Conservation (phyloP, 768 basidiomycete genomes). For the Xerocomellus amylosporus region DNA sequence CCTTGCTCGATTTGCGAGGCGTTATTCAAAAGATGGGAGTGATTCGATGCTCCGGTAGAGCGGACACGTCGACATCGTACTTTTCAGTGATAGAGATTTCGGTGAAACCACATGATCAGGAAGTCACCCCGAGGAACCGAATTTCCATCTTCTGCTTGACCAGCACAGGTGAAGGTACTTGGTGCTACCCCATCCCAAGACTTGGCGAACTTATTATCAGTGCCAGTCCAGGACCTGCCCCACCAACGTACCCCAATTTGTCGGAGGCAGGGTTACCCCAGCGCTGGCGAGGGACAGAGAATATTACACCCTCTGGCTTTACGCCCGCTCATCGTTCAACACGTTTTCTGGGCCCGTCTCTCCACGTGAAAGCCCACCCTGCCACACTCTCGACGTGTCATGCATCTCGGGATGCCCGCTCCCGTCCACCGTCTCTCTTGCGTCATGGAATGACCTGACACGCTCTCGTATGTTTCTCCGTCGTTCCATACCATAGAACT, state of each 20-base stretch:
- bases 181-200: too few species aligned
- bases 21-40: background rate
- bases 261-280: background rate
- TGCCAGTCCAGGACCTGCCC: background rate
- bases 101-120: background rate
- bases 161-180: background rate
- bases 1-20: background rate
- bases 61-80: background rate
- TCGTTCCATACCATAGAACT: constrained; percentile 51
- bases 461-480: constrained; percentile 49
- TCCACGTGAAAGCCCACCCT: background rate
- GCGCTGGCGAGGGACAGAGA: background rate
- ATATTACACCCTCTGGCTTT: background rate
- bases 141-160: background rate
- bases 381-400: background rate
- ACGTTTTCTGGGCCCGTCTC: background rate
- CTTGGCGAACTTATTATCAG: background rate
- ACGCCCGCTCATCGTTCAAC: background rate
- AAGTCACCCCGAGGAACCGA: background rate
- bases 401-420: background rate
- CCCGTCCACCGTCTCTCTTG: background rate
- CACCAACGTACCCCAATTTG: background rate
- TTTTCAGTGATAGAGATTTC: too few species aligned
- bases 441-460: constrained; percentile 36
- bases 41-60: background rate